Conservation (phyloP, 2,329 filamentous ascomycete species). For the Aspergillus chevalieri region DNA sequence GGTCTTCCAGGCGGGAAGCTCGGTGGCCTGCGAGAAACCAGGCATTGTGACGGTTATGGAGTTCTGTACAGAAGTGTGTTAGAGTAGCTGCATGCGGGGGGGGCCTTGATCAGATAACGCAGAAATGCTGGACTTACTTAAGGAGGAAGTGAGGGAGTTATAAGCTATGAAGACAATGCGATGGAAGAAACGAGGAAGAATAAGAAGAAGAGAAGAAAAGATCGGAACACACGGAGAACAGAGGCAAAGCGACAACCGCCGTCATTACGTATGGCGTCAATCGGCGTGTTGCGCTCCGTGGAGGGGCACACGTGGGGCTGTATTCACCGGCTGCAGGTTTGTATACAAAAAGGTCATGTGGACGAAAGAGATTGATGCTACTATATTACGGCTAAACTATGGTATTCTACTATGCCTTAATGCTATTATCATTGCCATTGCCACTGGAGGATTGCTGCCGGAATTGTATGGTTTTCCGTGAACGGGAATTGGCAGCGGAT, state of each 20-base stretch:
- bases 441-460: too few species aligned
- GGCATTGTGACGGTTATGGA: slow-evolving; percentile 25
- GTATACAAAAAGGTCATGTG: neutral
- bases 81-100: neutral
- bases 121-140: too few species aligned
- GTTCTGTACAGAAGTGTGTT: neutral
- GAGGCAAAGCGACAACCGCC: slow-evolving; percentile 2
- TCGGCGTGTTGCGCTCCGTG: slow-evolving; percentile 24
- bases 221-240: slow-evolving; percentile 3
- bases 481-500: too few species aligned
- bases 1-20: slow-evolving; percentile 78
- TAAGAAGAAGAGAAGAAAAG: slow-evolving; percentile 5
- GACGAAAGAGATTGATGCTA: too few species aligned
- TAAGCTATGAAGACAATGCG: neutral
- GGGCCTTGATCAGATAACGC: too few species aligned
- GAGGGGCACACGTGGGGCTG: slow-evolving; percentile 15
- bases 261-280: slow-evolving; percentile 14
- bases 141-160: neutral
- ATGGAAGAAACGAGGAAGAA: slow-evolving; percentile 4
- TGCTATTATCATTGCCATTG: too few species aligned
- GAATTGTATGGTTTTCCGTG: too few species aligned
- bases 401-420: too few species aligned
- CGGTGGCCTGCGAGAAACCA: slow-evolving; percentile 64
- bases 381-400: too few species aligned
- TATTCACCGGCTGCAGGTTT: neutral